Percentiles rank a stretch among this genome's conserved stretches.
These are phyloP conservation scores for Oenanthe sinensis DNA, from an alignment of 129 eudicot species.

Conservation along the genomic window DNA sequence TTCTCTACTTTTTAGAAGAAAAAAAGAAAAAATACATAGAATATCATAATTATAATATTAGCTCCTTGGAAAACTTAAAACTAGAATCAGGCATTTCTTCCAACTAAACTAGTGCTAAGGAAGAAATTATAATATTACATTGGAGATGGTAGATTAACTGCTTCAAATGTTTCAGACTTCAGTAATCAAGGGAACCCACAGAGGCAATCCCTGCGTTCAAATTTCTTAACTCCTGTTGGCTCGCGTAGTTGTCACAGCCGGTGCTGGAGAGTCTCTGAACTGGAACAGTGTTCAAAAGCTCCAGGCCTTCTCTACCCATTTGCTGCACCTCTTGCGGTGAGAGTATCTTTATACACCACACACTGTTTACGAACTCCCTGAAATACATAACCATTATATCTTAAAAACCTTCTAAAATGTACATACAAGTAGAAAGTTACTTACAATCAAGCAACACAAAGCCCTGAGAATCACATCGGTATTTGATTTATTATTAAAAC, in stretches of 20 bases:
- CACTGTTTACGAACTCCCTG: slow-evolving; percentile 91
- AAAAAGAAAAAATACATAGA: not conserved
- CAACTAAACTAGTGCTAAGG: not conserved
- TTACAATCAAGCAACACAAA: not conserved
- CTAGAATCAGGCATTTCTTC: slow-evolving; percentile 25
- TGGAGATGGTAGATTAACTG: slow-evolving; percentile 9
- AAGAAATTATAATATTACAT: slow-evolving; percentile 18
- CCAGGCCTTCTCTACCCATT: slow-evolving; percentile 71
- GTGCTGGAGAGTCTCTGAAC: slow-evolving; percentile 29
- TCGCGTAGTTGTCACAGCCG: slow-evolving; percentile 39
- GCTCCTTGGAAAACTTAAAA: slow-evolving; percentile 18
- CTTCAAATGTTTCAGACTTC: slow-evolving; percentile 28
- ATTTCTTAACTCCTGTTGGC: slow-evolving; percentile 42
- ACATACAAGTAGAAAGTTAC: not conserved
- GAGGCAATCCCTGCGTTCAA: slow-evolving; percentile 52
- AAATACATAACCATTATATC: not conserved
- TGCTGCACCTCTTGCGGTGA: slow-evolving; percentile 89
- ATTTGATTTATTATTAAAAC: not conserved
- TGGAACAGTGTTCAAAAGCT: slow-evolving; percentile 52
- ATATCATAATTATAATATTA: slow-evolving; percentile 33
- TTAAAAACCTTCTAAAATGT: not conserved
- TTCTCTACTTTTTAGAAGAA: slow-evolving; percentile 7
- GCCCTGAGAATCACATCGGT: not conserved
- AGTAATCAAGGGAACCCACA: slow-evolving; percentile 66
- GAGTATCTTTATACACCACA: slow-evolving; percentile 76